These are phyloP conservation scores for Penicillium fimorum DNA, from an alignment of 495 filamentous ascomycete species.

Conservation along the genomic window DNA sequence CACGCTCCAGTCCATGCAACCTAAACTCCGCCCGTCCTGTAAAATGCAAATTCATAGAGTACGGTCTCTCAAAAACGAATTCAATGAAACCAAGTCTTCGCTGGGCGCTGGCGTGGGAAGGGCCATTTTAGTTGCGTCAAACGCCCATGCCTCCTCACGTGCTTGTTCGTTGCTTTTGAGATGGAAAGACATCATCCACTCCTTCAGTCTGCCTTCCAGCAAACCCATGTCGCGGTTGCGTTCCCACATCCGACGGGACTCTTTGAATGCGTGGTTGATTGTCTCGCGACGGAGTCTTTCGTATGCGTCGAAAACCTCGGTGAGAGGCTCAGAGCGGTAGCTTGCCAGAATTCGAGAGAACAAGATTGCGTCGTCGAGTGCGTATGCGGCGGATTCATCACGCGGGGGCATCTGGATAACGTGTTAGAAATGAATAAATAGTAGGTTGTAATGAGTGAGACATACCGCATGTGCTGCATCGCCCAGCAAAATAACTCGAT, in stretches of 20 bases:
- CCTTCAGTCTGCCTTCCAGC: constrained; percentile 39
- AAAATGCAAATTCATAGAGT: constrained; percentile 7
- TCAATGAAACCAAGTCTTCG: constrained; percentile 23
- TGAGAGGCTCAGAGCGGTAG: constrained; percentile 36
- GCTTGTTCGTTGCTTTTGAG: constrained; percentile 27
- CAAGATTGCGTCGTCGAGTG: constrained; percentile 60
- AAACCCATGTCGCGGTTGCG: constrained; percentile 43
- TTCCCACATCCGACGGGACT: constrained; percentile 46
- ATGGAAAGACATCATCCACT: constrained; percentile 38
- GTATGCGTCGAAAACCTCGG: constrained; percentile 51
- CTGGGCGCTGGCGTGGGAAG: constrained; percentile 27
- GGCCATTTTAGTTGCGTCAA: constrained; percentile 34
- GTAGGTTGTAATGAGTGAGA: neutral
- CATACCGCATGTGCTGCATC: constrained; percentile 62
- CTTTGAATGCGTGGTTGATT: constrained; percentile 53
- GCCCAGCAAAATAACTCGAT: constrained; percentile 52
- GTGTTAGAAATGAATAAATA: constrained; percentile 8
- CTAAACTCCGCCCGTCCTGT: constrained; percentile 12
- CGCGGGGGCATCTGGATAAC: constrained; percentile 56
- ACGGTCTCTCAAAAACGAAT: constrained; percentile 26
- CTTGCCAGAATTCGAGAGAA: constrained; percentile 49
- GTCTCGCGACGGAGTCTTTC: constrained; percentile 48
- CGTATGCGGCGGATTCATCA: constrained; percentile 59
- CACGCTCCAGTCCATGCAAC: constrained; percentile 18
- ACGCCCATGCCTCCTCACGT: constrained; percentile 40